Base-by-base conservation (phyloP, 331 rosid species). In the Acacia pycnantha region DNA sequence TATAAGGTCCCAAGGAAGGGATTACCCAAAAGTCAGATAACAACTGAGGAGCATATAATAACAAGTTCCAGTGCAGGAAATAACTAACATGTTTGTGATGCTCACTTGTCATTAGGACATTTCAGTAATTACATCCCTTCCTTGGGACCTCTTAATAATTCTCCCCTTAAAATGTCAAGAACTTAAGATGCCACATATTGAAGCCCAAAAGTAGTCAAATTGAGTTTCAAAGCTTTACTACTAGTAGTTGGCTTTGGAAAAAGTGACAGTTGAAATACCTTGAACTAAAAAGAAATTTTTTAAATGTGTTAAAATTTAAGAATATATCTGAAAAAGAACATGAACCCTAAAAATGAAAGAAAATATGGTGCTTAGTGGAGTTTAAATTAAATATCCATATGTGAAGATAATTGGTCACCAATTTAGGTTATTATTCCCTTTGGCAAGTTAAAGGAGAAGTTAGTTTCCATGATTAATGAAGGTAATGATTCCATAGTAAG, bases 271-370 rank as follows among this genome's bases (percentile, higher is more conserved):
- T 27, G 35, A 27, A 26, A 62, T 62, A 62, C 69, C 40, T 14
- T 27, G 6, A 27, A 77, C 59, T 26, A 26, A 43, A 43, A 76
- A 9, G 14, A 44, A 27, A 6, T 21, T 37, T 37, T 37, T 37
- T 6, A 35, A 35, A 35, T 35, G 40, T 5, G 40, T 35, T 35
- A 5, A 37, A 68, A 68, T 53, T 5, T 65, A 75, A 40, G 1
- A 29, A 64, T 29, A 14, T 14, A 31, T 64, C n/a, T 14, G n/a
- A 80, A 41, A 21, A 56, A 31, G 50, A 79, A 27, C 67, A 59
- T 48, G 61, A 61, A n/a, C 35, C 69, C 64, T 44, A 82, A 61
- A 61, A 27, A 22, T 14, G 41, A 71, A 83, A 22, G 51, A 27
- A 82, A 77, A 46, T 13, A 9, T 50, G 10, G 62, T 61, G 62